Evolutionary conservation across 140 eudicot genomes (phyloP), one percentile per base, ranked within the genome.

Genomic region (Bidens hawaiensis): DNA sequence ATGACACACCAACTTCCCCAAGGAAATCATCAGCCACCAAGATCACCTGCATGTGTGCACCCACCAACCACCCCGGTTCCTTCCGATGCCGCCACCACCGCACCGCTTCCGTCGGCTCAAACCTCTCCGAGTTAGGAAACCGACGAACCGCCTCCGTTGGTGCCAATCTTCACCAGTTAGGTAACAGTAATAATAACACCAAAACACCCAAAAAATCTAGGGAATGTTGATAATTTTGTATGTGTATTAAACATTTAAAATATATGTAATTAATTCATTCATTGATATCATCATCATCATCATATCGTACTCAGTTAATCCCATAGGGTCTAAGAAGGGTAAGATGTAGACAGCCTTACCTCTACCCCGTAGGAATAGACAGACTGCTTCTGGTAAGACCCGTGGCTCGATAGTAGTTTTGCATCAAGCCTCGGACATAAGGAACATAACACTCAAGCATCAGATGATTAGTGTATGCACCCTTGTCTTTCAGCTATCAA

Each of bases 1-100:
- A 73, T 50, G 62, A 73, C 48, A 65, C 16, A 47, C 54, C 76
- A 6, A 6, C 76, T 30, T 48, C 87, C 17, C 65, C 65, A 24
- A 21, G 36, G 26, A 82, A 78, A 58, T 38, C 76, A 25, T 47
- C 78, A 49, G 42, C 79, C 52, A 18, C 5, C 8, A 78, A 63
- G 34, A 1, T 30, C 1, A 78, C 46, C 65, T 82, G 87, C 54
- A 43, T 82, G 24, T 82, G 87, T 75, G 81, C 87, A 5, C 87
- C 87, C 16, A 82, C 87, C 53, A 71, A 48, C 43, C 87, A 82
- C 72, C 66, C 79, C 5, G 87, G 84, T 30, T 82, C 87, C 66
- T 82, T 82, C 71, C 34, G 83, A 60, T 82, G 87, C 71, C 81
- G 84, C 54, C 17, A 47, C 70, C 84, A 79, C 53, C 81, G 81